Evolutionary conservation across 768 basidiomycete genomes (phyloP).

Genomic region (Tephrocybe sp.): DNA sequence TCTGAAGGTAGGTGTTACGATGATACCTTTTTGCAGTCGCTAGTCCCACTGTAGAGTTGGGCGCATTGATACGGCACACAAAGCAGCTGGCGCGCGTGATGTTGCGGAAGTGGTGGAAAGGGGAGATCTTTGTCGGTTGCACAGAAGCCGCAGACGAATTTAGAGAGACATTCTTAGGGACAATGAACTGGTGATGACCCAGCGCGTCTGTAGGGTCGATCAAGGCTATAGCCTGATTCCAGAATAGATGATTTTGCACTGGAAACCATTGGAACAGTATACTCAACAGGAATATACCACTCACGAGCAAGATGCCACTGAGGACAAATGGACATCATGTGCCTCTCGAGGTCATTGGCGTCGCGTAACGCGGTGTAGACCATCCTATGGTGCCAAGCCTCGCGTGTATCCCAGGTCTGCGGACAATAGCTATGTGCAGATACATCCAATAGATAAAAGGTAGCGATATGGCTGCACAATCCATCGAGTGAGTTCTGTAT

Average conservation of each 20-base stretch:
- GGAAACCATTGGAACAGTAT: conserved; percentile 2
- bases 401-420: conserved; percentile 42
- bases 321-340: conserved; percentile 60
- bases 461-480: conserved; percentile 49
- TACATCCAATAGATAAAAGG: conserved; percentile 53
- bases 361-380: conserved; percentile 64
- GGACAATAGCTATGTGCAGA: conserved; percentile 45
- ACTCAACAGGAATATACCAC: conserved; percentile 21
- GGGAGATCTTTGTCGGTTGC: conserved; percentile 38
- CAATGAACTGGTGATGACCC: conserved; percentile 44
- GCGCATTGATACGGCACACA: conserved; percentile 69
- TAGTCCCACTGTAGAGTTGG: conserved; percentile 49
- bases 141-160: conserved; percentile 31
- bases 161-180: conserved; percentile 32
- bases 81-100: conserved; percentile 54
- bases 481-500: conserved; percentile 22
- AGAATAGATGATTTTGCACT: conserved; percentile 73
- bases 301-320: conserved; percentile 59
- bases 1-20: conserved; percentile 38
- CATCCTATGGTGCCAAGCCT: conserved; percentile 60
- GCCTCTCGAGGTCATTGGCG: conserved; percentile 52
- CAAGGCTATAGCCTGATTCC: conserved; percentile 59
- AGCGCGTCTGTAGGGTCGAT: conserved; percentile 63
- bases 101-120: conserved; percentile 62
- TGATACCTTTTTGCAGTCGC: conserved; percentile 45